A percentile compares a stretch with the other conserved stretches of the same genome.
Conservation (phyloP, 768 basidiomycete species). For the Ephemerocybe angulata region DNA sequence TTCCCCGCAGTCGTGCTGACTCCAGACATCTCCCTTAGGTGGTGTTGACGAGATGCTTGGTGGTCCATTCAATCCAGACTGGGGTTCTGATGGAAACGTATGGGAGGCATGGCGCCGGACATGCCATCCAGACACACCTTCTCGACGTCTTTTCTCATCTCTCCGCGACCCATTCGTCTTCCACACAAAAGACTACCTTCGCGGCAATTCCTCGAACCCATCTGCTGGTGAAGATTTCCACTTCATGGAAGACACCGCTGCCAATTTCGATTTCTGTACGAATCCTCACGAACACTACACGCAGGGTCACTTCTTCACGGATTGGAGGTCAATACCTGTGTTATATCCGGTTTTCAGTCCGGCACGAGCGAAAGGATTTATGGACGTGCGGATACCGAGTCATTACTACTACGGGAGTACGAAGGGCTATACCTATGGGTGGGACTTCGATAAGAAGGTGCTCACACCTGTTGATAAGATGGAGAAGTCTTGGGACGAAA, state of each 20-base stretch:
- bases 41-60: conserved; percentile 58
- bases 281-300: conserved; percentile 79
- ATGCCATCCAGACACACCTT: conserved; percentile 72
- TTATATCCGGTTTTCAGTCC: conserved; percentile 96
- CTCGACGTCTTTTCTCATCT: conserved; percentile 80
- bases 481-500: conserved; percentile 88
- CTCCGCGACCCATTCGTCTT: conserved; percentile 48
- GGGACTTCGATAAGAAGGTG: conserved; percentile 74
- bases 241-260: conserved; percentile 62
- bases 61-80: conserved; percentile 72
- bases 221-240: conserved; percentile 51
- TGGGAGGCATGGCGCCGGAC: conserved; percentile 97
- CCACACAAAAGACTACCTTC: conserved; percentile 13
- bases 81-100: conserved; percentile 77
- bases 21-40: too few species aligned
- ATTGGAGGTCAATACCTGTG: conserved; percentile 85
- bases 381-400: conserved; percentile 91
- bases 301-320: conserved; percentile 97
- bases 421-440: conserved; percentile 82
- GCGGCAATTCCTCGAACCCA: conserved; percentile 9
- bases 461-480: conserved; percentile 76
- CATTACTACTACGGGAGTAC: conserved; percentile 93
- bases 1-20: too few species aligned
- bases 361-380: conserved; percentile 78
- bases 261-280: conserved; percentile 71